Base-by-base conservation (phyloP, 2,329 filamentous ascomycete species). In the Aspergillus neoniger region DNA sequence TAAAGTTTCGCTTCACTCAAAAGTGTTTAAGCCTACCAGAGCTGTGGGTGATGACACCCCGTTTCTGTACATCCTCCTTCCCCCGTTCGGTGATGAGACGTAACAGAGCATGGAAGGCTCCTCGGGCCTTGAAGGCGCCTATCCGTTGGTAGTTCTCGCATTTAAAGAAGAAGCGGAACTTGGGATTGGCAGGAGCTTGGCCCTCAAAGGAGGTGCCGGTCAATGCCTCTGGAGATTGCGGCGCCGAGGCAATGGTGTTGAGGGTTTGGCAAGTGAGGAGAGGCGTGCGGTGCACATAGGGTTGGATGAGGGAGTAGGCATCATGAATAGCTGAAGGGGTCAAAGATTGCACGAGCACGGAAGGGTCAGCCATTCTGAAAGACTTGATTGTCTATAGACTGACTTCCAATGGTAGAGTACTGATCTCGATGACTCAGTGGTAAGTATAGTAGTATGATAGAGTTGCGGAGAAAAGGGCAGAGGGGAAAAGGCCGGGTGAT, bases 141-240 rank as follows among this genome's bases (percentile, higher is more conserved):
- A 96, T 87, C 58, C 88, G 87, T 80, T 98, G 95, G 60, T 91
- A 81, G 76, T 97, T 97, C 81, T 98, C 94, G 76, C 92, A 96
- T 80, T 98, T 98, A 85, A 98, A 96, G 81, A 91, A 95, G 55
- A 98, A 82, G 12, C 86, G 82, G 41, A 96, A 79, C 53, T 79
- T 85, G 0, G 92, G 92, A 4, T 74, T 79, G 1, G 89, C 86
- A 0, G 88, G 83, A n/a, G 73, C 71, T 41, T 82, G 78, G 5
- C 83, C 84, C 67, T 84, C 81, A 79, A 83, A 88, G 65, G 79
- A 76, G 4, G 88, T 89, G 14, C 81, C 84, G 48, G 75, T 69
- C 0, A 90, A 79, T 4, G 83, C 81, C 4, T 81, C 79, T 2
- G 77, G 57, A 0, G 82, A 75, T 65, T 90, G 88, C 7, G 90